Conservation (phyloP, 306 rosid species). For the Phaseolus lunatus region DNA sequence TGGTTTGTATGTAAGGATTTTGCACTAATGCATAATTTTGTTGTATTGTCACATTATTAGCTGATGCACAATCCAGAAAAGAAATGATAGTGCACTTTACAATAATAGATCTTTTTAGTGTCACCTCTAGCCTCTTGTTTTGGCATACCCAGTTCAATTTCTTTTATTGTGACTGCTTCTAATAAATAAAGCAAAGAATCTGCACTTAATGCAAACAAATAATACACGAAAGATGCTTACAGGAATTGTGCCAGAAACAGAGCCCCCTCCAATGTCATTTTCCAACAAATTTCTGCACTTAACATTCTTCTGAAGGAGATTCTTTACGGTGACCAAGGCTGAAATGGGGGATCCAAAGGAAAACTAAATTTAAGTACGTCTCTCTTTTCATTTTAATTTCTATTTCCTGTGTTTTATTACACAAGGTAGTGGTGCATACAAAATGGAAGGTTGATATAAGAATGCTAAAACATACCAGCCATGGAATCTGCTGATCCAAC, state of each 20-base stretch:
- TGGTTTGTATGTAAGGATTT: too few species aligned
- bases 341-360: constrained; percentile 53
- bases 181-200: background rate
- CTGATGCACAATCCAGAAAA: background rate
- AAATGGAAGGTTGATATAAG: constrained; percentile 12
- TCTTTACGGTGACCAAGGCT: constrained; percentile 89
- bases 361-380: constrained; percentile 22
- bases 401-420: background rate
- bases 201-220: background rate
- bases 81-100: background rate
- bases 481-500: constrained; percentile 88
- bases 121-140: too few species aligned
- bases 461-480: constrained; percentile 70
- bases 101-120: background rate
- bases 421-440: background rate
- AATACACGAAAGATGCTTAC: constrained; percentile 54
- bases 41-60: background rate
- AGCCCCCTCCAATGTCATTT: constrained; percentile 96
- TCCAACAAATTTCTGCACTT: constrained; percentile 96
- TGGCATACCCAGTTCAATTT: too few species aligned
- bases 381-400: background rate
- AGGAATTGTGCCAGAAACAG: constrained; percentile 76
- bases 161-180: too few species aligned
- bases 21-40: too few species aligned
- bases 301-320: constrained; percentile 90